Evolutionary conservation across 441 rosid species (phyloP).

Genomic region (Isatis lusitanica): DNA sequence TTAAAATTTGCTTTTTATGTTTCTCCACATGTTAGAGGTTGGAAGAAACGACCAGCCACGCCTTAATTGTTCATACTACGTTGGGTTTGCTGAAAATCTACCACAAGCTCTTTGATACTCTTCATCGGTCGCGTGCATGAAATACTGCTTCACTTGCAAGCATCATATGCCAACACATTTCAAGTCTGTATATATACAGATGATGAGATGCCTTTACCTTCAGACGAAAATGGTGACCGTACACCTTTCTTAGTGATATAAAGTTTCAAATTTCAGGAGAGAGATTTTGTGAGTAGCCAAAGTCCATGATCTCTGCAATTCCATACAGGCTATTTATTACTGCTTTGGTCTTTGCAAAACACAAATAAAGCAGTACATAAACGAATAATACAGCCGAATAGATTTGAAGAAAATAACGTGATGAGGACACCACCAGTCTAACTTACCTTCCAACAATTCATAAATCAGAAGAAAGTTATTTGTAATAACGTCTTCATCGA

Average conservation of each 20-base stretch:
- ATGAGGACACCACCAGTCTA: conserved; percentile 18
- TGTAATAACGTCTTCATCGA: conserved; percentile 96
- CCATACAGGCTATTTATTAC: background rate
- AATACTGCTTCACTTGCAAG: no score
- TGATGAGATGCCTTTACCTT: no score
- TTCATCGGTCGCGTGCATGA: no score
- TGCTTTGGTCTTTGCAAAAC: background rate
- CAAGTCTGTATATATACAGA: no score
- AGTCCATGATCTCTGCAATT: conserved; percentile 95
- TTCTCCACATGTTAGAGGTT: no score
- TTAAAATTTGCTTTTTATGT: no score
- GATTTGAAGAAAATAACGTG: background rate
- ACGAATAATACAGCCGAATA: background rate
- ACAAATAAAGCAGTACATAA: background rate
- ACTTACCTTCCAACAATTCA: conserved; percentile 96
- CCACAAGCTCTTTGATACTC: no score
- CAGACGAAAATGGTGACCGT: conserved; percentile 45
- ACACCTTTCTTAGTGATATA: conserved; percentile 99
- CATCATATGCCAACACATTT: no score
- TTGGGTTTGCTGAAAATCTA: no score
- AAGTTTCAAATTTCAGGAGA: conserved; percentile 98
- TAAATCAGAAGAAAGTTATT: conserved; percentile 94
- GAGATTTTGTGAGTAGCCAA: conserved; percentile 96
- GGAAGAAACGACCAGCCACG: no score
- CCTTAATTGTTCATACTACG: no score